Evolutionary conservation across 2,329 filamentous ascomycete genomes (phyloP).

Genomic region (Paraconiothyrium sp.): DNA sequence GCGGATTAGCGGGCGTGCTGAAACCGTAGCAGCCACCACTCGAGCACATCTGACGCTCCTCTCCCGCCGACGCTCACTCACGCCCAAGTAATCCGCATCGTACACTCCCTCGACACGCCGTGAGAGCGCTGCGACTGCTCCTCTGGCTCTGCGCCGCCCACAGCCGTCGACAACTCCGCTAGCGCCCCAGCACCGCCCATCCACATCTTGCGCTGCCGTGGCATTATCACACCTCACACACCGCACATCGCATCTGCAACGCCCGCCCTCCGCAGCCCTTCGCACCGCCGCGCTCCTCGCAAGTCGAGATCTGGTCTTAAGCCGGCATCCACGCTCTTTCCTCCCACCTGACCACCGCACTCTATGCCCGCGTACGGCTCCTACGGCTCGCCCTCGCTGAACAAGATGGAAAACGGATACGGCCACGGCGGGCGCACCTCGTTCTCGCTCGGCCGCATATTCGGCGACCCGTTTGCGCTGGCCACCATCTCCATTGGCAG

Average conservation of each 20-base stretch:
- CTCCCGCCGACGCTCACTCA: background rate
- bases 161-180: background rate
- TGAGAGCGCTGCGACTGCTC: conserved; percentile 6
- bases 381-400: conserved; percentile 75
- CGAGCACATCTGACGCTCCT: background rate
- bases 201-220: conserved; percentile 14
- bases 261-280: background rate
- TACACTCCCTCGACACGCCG: background rate
- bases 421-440: conserved; percentile 56
- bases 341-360: background rate
- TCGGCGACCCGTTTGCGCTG: conserved; percentile 95
- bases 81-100: background rate
- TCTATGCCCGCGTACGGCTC: conserved; percentile 78
- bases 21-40: conserved; percentile 1
- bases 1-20: conserved; percentile 4
- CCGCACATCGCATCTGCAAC: conserved; percentile 10
- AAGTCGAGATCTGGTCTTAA: conserved; percentile 14
- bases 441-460: conserved; percentile 85
- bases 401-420: conserved; percentile 79
- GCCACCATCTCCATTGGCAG: conserved; percentile 91
- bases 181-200: conserved; percentile 2
- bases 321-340: conserved; percentile 26
- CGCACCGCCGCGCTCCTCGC: conserved; percentile 2
- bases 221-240: conserved; percentile 29
- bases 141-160: conserved; percentile 3